phyloP scores from a whole-genome alignment of 2,329 filamentous ascomycete species.

The Tolypocladium ovalisporum region DNA sequence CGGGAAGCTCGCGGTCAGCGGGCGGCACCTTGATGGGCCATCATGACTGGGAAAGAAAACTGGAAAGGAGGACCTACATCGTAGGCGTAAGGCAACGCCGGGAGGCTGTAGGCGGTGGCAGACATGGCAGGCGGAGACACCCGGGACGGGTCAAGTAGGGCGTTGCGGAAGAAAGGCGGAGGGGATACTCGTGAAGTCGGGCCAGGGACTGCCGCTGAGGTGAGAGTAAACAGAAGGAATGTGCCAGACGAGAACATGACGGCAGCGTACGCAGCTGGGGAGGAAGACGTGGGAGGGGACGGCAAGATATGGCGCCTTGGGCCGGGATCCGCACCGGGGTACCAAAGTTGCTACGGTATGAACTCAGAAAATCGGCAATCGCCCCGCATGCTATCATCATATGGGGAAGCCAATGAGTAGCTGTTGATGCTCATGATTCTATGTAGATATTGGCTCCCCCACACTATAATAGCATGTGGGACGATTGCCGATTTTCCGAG shows the following conservation, averaged over 20 bases:
- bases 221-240: neutral
- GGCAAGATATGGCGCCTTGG: neutral
- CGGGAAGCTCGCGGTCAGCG: neutral
- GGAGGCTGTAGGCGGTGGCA: slow-evolving; percentile 43
- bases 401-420: too few relatives aligned
- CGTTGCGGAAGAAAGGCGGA: neutral
- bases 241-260: neutral
- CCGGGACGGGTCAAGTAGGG: neutral
- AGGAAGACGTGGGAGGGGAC: neutral
- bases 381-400: too few relatives aligned
- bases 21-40: slow-evolving; percentile 4
- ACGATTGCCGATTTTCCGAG: too few relatives aligned
- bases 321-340: neutral
- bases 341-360: too few relatives aligned
- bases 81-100: slow-evolving; percentile 57
- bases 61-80: slow-evolving; percentile 39
- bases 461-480: too few relatives aligned
- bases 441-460: too few relatives aligned
- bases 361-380: too few relatives aligned
- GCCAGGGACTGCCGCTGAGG: neutral
- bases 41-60: neutral
- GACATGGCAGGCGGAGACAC: slow-evolving; percentile 19
- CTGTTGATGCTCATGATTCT: too few relatives aligned
- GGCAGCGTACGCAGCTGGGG: neutral
- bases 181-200: neutral